These are phyloP conservation scores for Picea sitchensis DNA, from an alignment of 75 land plant genomes.

Conservation along the genomic window DNA sequence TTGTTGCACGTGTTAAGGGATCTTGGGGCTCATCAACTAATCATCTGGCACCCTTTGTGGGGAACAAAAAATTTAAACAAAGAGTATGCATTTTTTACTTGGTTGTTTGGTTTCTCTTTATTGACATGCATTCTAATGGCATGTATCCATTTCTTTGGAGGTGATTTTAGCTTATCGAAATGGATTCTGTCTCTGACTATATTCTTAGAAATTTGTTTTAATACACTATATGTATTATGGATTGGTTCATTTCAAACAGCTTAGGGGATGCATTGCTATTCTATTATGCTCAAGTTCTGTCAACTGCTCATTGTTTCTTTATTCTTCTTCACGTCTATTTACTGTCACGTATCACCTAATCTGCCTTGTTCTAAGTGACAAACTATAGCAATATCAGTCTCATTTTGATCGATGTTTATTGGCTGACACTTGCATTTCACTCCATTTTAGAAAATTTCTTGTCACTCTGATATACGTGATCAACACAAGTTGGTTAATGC, in stretches of 20 bases:
- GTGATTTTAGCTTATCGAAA: background rate
- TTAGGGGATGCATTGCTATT: background rate
- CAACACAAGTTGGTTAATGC: background rate
- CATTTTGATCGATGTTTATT: background rate
- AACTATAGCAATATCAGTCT: too few relatives aligned
- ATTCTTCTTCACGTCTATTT: background rate
- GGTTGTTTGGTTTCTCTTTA: background rate
- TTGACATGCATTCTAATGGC: background rate
- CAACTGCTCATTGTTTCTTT: background rate
- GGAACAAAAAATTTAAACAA: slow-evolving; percentile 47
- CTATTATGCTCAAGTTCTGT: background rate
- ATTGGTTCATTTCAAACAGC: background rate
- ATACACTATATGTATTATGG: background rate
- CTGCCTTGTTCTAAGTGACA: background rate
- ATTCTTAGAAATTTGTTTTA: background rate
- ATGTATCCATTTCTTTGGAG: background rate
- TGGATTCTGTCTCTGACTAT: background rate
- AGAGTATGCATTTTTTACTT: slow-evolving; percentile 25
- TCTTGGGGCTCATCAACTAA: slow-evolving; percentile 42
- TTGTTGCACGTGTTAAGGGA: slow-evolving; percentile 64
- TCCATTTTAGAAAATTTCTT: background rate
- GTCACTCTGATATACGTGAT: background rate
- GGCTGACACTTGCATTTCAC: background rate
- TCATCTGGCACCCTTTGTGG: slow-evolving; percentile 43
- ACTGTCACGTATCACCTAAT: background rate